Evolutionary conservation across 441 rosid species (phyloP).

Genomic region (Eutrema salsugineum): DNA sequence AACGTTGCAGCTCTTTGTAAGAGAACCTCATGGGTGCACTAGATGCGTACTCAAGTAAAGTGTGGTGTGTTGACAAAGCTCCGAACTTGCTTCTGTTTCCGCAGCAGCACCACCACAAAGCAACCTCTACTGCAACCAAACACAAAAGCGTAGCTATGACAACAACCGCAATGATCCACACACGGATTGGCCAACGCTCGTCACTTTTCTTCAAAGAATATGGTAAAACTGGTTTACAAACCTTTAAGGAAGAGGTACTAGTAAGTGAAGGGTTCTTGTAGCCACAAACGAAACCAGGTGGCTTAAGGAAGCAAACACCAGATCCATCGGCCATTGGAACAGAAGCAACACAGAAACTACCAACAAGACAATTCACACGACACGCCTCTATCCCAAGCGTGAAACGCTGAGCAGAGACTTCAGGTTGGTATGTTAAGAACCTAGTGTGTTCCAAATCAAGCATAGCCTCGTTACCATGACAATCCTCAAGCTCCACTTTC

Average conservation of each 20-base stretch:
- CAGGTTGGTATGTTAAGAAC: slow-evolving; percentile 57
- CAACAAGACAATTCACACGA: slow-evolving; percentile 51
- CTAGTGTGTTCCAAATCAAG: slow-evolving; percentile 40
- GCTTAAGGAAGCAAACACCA: slow-evolving; percentile 58
- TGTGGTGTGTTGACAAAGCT: slow-evolving; percentile 50
- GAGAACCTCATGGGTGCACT: slow-evolving; percentile 76
- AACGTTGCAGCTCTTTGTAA: slow-evolving; percentile 50
- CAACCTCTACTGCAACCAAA: slow-evolving; percentile 45
- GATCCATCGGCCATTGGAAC: slow-evolving; percentile 60
- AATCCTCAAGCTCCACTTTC: slow-evolving; percentile 46
- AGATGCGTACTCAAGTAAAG: slow-evolving; percentile 70
- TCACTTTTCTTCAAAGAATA: slow-evolving; percentile 7
- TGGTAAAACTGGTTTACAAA: slow-evolving; percentile 53
- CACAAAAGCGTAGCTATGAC: slow-evolving; percentile 38
- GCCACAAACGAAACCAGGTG: slow-evolving; percentile 46
- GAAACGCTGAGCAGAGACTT: slow-evolving; percentile 46
- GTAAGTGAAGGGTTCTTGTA: slow-evolving; percentile 55
- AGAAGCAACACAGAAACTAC: slow-evolving; percentile 54
- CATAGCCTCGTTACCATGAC: slow-evolving; percentile 48
- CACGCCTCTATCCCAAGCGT: slow-evolving; percentile 56
- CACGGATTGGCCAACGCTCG: slow-evolving; percentile 29
- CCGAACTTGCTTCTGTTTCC: slow-evolving; percentile 44
- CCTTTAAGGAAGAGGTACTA: slow-evolving; percentile 57
- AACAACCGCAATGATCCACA: slow-evolving; percentile 43
- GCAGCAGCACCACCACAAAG: slow-evolving; percentile 67